phyloP scores from a whole-genome alignment of 805 yeast genomes.

The Candida manassasensis region DNA sequence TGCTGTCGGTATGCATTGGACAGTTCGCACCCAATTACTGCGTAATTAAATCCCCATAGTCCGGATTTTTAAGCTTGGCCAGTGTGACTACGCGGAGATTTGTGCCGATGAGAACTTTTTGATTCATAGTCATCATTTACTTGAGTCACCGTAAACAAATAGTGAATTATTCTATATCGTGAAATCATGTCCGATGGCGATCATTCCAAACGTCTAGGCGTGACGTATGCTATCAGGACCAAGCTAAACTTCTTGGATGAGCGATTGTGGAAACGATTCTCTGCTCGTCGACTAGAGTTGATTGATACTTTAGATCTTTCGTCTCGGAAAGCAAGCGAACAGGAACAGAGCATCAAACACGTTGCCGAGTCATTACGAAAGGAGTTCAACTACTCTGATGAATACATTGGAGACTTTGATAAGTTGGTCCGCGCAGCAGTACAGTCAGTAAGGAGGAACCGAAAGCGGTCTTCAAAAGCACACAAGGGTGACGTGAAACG shows the following conservation, averaged over 20 bases:
- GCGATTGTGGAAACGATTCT: constrained; percentile 79
- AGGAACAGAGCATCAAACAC: constrained; percentile 71
- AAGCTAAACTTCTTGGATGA: constrained; percentile 77
- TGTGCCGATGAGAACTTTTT: not conserved
- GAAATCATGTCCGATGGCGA: not conserved
- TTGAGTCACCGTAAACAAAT: not conserved
- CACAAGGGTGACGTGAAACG: constrained; percentile 9
- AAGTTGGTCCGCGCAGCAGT: constrained; percentile 89
- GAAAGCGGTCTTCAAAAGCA: constrained; percentile 55
- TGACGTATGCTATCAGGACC: constrained; percentile 54
- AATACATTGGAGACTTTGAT: constrained; percentile 69
- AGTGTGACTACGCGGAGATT: not conserved
- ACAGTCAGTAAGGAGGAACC: constrained; percentile 85
- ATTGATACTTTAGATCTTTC: constrained; percentile 70
- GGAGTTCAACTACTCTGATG: constrained; percentile 69
- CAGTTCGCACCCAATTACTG: no score
- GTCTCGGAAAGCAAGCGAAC: constrained; percentile 83
- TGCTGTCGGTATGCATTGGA: no score
- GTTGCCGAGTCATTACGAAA: constrained; percentile 74
- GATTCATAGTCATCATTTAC: constrained; percentile 1
- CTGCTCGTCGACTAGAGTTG: constrained; percentile 83
- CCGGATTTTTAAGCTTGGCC: not conserved
- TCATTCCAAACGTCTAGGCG: constrained; percentile 39
- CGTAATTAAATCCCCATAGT: no score
- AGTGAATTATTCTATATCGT: no score